These are phyloP conservation scores for Epichloe coenophiala DNA, from an alignment of 2,329 filamentous ascomycete species.

Conservation along the genomic window DNA sequence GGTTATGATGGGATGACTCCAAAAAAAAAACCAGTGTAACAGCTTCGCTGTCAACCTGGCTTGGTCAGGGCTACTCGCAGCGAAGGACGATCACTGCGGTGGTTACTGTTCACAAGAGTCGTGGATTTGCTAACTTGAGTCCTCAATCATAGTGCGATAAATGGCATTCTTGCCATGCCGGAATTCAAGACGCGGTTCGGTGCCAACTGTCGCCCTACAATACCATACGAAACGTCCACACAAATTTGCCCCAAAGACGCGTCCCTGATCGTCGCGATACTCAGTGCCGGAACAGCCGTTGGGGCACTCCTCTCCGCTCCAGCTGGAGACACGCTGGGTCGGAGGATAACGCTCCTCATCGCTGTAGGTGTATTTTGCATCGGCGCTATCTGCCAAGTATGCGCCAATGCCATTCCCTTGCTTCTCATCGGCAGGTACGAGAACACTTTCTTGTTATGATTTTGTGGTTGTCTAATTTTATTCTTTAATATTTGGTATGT, in stretches of 20 bases:
- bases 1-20: too few relatives aligned
- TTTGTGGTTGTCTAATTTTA: background rate
- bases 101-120: background rate
- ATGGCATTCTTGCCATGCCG: conserved; percentile 58
- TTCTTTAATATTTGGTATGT: background rate
- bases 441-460: background rate
- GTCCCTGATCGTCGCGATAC: conserved; percentile 65
- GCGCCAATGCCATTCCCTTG: conserved; percentile 44
- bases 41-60: too few relatives aligned
- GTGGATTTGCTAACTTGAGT: conserved; percentile 3
- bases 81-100: too few relatives aligned
- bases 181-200: conserved; percentile 53
- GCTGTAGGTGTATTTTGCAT: conserved; percentile 54
- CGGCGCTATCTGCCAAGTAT: conserved; percentile 60
- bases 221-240: conserved; percentile 19
- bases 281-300: conserved; percentile 67
- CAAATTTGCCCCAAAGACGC: conserved; percentile 46
- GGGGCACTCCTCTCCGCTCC: conserved; percentile 61
- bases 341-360: conserved; percentile 54
- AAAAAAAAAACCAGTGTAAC: too few relatives aligned
- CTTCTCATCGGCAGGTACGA: conserved; percentile 49
- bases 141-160: conserved; percentile 39
- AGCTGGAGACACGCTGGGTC: conserved; percentile 54
- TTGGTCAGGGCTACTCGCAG: too few relatives aligned
- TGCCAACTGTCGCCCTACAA: conserved; percentile 26